phyloP scores from a whole-genome alignment of 164 flowering plant genomes.

The Euptelea pleiosperma region DNA sequence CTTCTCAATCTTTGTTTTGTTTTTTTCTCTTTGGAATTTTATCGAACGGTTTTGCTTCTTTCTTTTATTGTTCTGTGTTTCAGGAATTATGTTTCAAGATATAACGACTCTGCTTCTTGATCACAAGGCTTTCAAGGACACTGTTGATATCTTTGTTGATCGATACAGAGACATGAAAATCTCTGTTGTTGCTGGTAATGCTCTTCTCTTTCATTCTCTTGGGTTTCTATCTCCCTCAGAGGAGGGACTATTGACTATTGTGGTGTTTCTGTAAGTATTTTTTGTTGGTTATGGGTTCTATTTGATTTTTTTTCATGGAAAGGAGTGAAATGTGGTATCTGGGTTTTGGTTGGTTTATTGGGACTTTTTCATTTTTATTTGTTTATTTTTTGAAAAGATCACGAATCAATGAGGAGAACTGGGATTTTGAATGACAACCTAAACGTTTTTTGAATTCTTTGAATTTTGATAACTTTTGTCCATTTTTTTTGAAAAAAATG shows the following conservation, averaged over 20 bases:
- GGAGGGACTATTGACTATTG: background rate
- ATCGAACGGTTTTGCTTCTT: background rate
- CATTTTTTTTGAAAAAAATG: no score
- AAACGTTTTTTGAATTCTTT: no score
- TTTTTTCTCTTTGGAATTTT: constrained; percentile 11
- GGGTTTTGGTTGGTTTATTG: constrained; percentile 2
- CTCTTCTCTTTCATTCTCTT: background rate
- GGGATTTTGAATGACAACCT: no score
- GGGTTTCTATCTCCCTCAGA: background rate
- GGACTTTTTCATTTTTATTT: background rate
- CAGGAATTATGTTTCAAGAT: constrained; percentile 96
- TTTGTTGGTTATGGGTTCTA: background rate
- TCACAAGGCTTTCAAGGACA: constrained; percentile 76
- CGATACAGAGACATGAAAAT: constrained; percentile 75
- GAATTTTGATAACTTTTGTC: no score
- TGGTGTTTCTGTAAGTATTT: background rate
- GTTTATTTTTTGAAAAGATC: no score
- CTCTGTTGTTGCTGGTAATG: constrained; percentile 88
- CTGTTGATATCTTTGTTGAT: constrained; percentile 83
- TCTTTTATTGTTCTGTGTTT: constrained; percentile 4
- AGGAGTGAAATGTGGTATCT: constrained; percentile 15
- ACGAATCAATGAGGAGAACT: no score
- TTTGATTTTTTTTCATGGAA: background rate
- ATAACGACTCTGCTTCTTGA: constrained; percentile 78
- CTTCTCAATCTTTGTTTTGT: background rate